Evolutionary conservation across 371 early-diverging fungal genomes (phyloP).

Genomic region (Mortierella sp.): DNA sequence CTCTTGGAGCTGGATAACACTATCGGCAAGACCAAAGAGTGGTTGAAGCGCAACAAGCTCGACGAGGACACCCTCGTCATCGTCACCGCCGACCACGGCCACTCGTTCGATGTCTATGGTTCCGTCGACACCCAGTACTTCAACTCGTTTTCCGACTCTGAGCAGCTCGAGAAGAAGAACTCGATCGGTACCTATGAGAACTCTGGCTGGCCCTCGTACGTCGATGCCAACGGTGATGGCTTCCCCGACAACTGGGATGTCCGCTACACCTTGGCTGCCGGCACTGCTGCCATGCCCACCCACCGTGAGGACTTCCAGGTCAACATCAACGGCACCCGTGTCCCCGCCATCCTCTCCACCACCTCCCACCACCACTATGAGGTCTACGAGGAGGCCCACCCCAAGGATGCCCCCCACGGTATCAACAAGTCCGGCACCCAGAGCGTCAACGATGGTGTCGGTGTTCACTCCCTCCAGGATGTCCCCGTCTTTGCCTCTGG

Average conservation of each 20-base stretch:
- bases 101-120: constrained; percentile 82
- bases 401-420: constrained; percentile 61
- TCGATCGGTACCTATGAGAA: constrained; percentile 75
- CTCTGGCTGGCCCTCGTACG: constrained; percentile 79
- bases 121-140: constrained; percentile 71
- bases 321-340: constrained; percentile 60
- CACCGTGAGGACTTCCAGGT: constrained; percentile 75
- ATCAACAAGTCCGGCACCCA: constrained; percentile 62
- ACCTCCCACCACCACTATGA: constrained; percentile 55
- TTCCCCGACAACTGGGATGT: constrained; percentile 77
- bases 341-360: constrained; percentile 58
- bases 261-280: constrained; percentile 73
- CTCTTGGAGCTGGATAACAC: constrained; percentile 81
- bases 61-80: constrained; percentile 78
- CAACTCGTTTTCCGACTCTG: constrained; percentile 48
- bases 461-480: constrained; percentile 75
- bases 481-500: constrained; percentile 71
- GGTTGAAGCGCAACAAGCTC: constrained; percentile 66
- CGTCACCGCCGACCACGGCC: constrained; percentile 82
- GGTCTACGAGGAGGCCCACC: constrained; percentile 57
- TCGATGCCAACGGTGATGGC: constrained; percentile 75
- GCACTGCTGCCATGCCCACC: constrained; percentile 73
- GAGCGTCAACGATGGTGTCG: constrained; percentile 53
- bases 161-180: constrained; percentile 66
- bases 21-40: constrained; percentile 72